Conservation (phyloP, 148 eudicot species). For the Chenopodium quinoa region DNA sequence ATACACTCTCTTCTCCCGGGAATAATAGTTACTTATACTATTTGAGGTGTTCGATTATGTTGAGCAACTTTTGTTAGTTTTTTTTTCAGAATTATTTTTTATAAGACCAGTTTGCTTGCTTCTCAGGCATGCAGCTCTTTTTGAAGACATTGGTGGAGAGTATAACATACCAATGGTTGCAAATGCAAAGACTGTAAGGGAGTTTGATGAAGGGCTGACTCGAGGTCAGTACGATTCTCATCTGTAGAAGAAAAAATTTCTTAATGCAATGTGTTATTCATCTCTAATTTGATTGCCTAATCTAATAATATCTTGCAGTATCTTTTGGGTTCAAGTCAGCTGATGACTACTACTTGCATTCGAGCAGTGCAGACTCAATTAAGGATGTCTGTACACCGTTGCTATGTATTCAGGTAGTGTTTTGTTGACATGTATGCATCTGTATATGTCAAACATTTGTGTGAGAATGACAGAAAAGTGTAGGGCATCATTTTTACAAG, state of each 20-base stretch:
- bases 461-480: neutral
- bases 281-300: constrained; percentile 9
- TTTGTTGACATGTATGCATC: constrained; percentile 3
- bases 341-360: constrained; percentile 83
- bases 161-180: constrained; percentile 72
- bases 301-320: constrained; percentile 48
- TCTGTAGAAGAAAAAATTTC: neutral
- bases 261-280: neutral
- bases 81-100: constrained; percentile 10
- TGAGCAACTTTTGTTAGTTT: neutral
- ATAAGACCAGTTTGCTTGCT: constrained; percentile 16
- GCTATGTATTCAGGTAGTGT: constrained; percentile 82
- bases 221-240: constrained; percentile 50
- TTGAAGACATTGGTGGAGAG: constrained; percentile 87
- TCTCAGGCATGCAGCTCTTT: constrained; percentile 72
- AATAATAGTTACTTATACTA: neutral
- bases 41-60: neutral
- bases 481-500: neutral
- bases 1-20: neutral
- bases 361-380: constrained; percentile 89
- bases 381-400: constrained; percentile 66
- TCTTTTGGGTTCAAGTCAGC: constrained; percentile 97
- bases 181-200: constrained; percentile 80
- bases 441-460: neutral
- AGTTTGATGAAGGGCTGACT: constrained; percentile 90